Evolutionary conservation across 371 early-diverging fungal species (phyloP).

Genomic region (Mortierella sp.): DNA sequence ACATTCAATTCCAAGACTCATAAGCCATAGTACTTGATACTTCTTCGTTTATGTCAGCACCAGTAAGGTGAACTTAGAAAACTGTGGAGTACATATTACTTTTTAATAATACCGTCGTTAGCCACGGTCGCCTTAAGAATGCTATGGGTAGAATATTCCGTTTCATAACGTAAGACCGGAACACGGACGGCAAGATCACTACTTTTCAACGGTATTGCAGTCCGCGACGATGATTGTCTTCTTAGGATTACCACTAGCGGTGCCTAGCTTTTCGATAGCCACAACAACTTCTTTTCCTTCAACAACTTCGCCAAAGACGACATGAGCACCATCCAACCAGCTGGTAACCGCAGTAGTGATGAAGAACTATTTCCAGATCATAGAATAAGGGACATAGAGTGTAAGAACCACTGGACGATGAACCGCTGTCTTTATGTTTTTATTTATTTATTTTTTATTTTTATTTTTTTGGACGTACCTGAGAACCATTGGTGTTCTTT

Average conservation of each 20-base stretch:
- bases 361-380: slow-evolving; percentile 71
- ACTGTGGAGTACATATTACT: too few relatives aligned
- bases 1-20: too few relatives aligned
- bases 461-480: slow-evolving; percentile 41
- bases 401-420: too few relatives aligned
- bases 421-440: too few relatives aligned
- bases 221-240: background rate
- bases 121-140: too few relatives aligned
- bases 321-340: slow-evolving; percentile 87
- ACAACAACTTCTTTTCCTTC: slow-evolving; percentile 81
- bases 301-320: slow-evolving; percentile 89
- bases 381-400: background rate
- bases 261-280: slow-evolving; percentile 58
- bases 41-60: too few relatives aligned
- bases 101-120: too few relatives aligned
- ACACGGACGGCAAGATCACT: too few relatives aligned
- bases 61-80: too few relatives aligned
- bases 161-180: too few relatives aligned
- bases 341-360: slow-evolving; percentile 82
- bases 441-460: background rate
- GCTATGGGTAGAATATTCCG: too few relatives aligned
- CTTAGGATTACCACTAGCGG: background rate
- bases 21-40: too few relatives aligned
- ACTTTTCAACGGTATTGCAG: slow-evolving; percentile 22
- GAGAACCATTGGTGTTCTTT: slow-evolving; percentile 94